phyloP scores from a whole-genome alignment of 2,329 filamentous ascomycete species.

The Fusarium nematophilum region DNA sequence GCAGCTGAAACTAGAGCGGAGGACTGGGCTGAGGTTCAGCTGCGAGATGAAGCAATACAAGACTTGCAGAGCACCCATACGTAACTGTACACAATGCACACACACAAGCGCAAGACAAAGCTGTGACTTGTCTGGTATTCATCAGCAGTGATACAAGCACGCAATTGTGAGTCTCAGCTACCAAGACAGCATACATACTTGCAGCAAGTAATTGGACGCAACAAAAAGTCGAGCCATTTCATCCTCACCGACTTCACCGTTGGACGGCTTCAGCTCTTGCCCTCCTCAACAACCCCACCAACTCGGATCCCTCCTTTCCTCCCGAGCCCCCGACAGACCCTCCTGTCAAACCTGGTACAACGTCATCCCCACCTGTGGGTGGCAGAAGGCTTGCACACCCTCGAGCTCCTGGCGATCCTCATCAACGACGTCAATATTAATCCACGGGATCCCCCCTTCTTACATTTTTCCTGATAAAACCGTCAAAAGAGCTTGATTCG shows the following conservation, averaged over 20 bases:
- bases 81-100: too few species aligned
- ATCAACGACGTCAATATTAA: conserved; percentile 35
- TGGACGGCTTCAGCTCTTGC: conserved; percentile 15
- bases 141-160: too few species aligned
- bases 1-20: conserved; percentile 25
- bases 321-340: conserved; percentile 13
- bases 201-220: too few species aligned
- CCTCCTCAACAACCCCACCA: conserved; percentile 29
- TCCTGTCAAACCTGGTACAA: conserved; percentile 11
- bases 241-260: conserved; percentile 1
- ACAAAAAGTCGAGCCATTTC: conserved; percentile 4
- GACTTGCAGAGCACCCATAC: too few species aligned
- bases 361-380: conserved; percentile 27
- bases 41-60: background rate
- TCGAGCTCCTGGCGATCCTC: conserved; percentile 29
- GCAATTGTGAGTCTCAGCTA: too few species aligned
- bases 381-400: background rate
- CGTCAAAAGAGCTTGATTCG: background rate
- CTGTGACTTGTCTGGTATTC: too few species aligned
- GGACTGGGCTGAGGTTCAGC: background rate
- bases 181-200: too few species aligned
- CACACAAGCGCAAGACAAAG: background rate
- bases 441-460: background rate
- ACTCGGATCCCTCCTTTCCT: conserved; percentile 10
- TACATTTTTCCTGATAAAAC: background rate